Evolutionary conservation across 2,329 filamentous ascomycete genomes (phyloP).

Genomic region (Neonectria hederae): DNA sequence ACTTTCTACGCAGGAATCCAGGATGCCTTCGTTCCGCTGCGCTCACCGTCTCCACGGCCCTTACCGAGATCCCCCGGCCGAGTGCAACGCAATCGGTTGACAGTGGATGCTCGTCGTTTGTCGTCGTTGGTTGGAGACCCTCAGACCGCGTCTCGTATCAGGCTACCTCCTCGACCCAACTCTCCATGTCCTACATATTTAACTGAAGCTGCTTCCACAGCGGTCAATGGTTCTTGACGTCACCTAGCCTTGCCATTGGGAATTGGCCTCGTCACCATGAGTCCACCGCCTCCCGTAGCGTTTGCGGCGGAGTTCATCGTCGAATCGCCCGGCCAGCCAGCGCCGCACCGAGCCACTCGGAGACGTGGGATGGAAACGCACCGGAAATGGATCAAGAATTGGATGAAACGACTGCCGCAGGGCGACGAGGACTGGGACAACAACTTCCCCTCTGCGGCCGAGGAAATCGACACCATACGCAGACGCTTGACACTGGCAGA

Average conservation of each 20-base stretch:
- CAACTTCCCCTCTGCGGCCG: constrained; percentile 36
- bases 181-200: background rate
- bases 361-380: constrained; percentile 39
- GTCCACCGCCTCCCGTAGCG: constrained; percentile 29
- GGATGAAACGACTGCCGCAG: constrained; percentile 41
- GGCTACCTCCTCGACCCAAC: background rate
- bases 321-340: constrained; percentile 38
- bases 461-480: constrained; percentile 34
- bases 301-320: constrained; percentile 39
- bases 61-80: constrained; percentile 14
- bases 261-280: constrained; percentile 31
- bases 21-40: background rate
- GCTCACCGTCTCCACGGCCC: constrained; percentile 17
- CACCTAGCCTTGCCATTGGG: constrained; percentile 8
- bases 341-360: constrained; percentile 37
- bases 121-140: background rate
- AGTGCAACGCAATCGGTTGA: constrained; percentile 9
- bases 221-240: constrained; percentile 20
- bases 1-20: background rate
- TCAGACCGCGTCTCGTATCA: constrained; percentile 6
- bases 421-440: constrained; percentile 42
- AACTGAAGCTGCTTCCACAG: constrained; percentile 2
- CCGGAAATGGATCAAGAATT: constrained; percentile 39
- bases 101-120: constrained; percentile 5
- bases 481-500: constrained; percentile 34